Evolutionary conservation across 2,329 filamentous ascomycete species (phyloP), one percentile per base, ranked within the genome.

Genomic region (Harringtonia aguacate): DNA sequence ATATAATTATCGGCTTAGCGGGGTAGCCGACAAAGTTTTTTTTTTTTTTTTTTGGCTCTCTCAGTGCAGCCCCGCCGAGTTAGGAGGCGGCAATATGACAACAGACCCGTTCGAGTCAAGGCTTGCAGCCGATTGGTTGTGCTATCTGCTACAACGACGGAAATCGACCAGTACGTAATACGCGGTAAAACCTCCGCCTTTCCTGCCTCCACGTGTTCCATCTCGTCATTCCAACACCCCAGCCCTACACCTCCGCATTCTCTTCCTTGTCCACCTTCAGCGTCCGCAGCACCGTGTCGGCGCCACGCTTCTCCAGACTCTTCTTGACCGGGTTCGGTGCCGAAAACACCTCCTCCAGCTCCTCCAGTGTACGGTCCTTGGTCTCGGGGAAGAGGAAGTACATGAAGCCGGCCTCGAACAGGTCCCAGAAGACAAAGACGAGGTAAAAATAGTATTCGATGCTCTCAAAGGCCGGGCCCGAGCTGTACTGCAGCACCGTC

Each of bases 351-450:
- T 45, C 48, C 8, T 44, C 44, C n/a, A 48, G 35, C 22, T 50
- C 47, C 35, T 48, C 42, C 5, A 47, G 42, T 4, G 37, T 46
- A 22, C 43, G 46, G 41, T 45, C 48, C 21, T 44, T 43, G n/a
- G 48, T 50, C 45, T 50, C 70, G 84, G 92, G 61, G 33, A 79
- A 49, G 39, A 39, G 37, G 17, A 49, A 37, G 39, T 47, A 49
- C 27, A 68, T 65, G 3, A 67, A 51, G 0, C 50, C 55, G 9
- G 54, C 58, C 44, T 68, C 64, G 17, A 65, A 52, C 6, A 64
- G 42, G 42, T 68, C 61, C 64, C 65, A 68, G 39, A 61, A 60
- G 1, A 67, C 58, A 50, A 67, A 65, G 8, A 68, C 59, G 2
- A 65, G 56, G 49, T 68, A 68, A 31, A 67, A 67, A 48, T 65